Evolutionary conservation across 2,329 filamentous ascomycete genomes (phyloP), one percentile per base, ranked within the genome.

Genomic region (Zasmidium citrigriseum): DNA sequence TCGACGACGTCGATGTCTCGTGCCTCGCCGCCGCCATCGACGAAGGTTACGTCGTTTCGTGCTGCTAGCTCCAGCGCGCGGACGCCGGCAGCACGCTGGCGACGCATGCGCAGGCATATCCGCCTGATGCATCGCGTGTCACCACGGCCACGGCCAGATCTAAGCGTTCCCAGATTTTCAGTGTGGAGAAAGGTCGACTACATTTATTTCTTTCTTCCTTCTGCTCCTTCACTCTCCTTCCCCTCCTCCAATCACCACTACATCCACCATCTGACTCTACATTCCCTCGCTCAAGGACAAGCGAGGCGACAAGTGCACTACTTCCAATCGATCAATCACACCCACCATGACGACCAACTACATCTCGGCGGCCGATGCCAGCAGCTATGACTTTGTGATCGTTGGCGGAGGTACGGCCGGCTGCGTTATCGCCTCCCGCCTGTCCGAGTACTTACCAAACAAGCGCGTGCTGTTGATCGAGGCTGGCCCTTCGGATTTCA

Each of bases 401-500:
- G 89, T 95, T 52, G 91, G 91, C 64, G 91, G 91, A 63, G 91
- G 91, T 71, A 95, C 91, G 51, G 90, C 91, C 49, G 91, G 91
- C 75, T 95, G 90, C 78, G 90, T 95, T 60, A 84, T 95, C 68
- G 91, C 89, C 55, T 87, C 89, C 54, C 86, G 91, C 52, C 83
- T 96, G 61, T 87, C 91, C 27, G 85, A 91, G 75, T 95, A 96
- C 74, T 82, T 96, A 46, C 92, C 92, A 51, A 82, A 90, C 75
- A 92, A 90, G 78, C 88, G 84, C 66, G 84, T 93, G 57, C 85
- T 96, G 58, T 76, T 96, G 69, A 89, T 96, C 74, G 92, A 96
- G 80, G 92, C 88, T 64, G 92, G 92, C 47, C 92, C 92, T 55
- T 93, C 89, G 73, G 92, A 96, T 76, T 95, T 88, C 77, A 89